Base-by-base conservation (phyloP, 1,284 basidiomycete species). In the Naganishia cerealis region DNA sequence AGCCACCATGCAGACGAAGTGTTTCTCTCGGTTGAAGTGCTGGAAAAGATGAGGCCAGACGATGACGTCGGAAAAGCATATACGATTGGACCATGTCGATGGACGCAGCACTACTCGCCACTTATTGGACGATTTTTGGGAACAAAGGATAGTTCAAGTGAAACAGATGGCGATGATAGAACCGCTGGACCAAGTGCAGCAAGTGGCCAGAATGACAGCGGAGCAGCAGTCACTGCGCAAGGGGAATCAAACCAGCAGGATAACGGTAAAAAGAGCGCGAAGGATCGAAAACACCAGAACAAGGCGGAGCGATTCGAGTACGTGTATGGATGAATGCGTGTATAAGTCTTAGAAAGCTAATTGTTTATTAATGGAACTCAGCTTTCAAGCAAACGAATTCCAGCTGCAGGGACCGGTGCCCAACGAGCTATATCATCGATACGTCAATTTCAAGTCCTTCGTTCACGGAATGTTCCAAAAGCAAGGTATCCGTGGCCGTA, bases 381-480 rank as follows among this genome's bases (percentile, higher is more conserved):
- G 81, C 61, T 85, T 84, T 75, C 79, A 83, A 68, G 82, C 83
- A 1, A 83, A 82, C 73, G 78, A 83, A 67, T 70, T 85, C 0
- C 83, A 84, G 67, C 79, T 85, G 8, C 71, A 76, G 3, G 84
- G 84, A 0, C 83, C 84, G 2, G 79, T 82, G 4, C 83, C 84
- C 0, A 74, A 79, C 36, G 76, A 81, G 53, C 78, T 85, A 16
- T 81, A 82, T 33, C 82, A 82, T 72, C 80, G 82, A 29, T 84
- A 82, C 71, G 83, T 84, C 67, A 82, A 82, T 40, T 84, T 83
- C 73, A 78, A 78, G 54, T 73, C 78, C 4, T 83, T 84, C 69
- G 79, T 84, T 57, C 77, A 78, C 62, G 78, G 77, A 42, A 82
- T 84, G 79, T 85, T 84, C 73, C 73, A 75, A 36, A 72, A 72